These are phyloP conservation scores for Boletus subcaerulescens DNA, from an alignment of 768 basidiomycete genomes.

Conservation along the genomic window DNA sequence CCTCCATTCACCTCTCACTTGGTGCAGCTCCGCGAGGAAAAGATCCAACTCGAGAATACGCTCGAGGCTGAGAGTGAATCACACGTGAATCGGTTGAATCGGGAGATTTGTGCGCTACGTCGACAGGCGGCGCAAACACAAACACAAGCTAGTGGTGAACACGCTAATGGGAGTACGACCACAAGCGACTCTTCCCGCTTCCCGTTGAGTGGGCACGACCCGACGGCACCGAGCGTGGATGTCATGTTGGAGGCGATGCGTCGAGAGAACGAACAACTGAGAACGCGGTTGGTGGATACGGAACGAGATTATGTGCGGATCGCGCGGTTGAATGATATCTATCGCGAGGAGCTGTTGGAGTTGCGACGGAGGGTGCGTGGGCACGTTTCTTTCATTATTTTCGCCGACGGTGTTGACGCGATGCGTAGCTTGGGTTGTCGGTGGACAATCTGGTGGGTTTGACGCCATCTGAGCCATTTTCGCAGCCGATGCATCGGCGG, in stretches of 20 bases:
- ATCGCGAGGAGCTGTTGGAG: constrained; percentile 80
- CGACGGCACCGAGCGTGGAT: constrained; percentile 43
- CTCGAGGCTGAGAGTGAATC: constrained; percentile 85
- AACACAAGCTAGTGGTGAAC: constrained; percentile 30
- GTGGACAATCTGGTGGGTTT: constrained; percentile 80
- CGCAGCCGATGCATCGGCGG: constrained; percentile 68
- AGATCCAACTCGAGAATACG: constrained; percentile 76
- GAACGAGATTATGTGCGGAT: constrained; percentile 78
- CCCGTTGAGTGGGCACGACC: constrained; percentile 21
- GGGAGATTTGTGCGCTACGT: constrained; percentile 64
- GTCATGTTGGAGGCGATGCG: constrained; percentile 73
- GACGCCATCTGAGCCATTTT: constrained; percentile 60
- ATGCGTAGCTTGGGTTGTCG: constrained; percentile 18
- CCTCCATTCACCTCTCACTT: background rate
- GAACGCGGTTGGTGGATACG: constrained; percentile 64
- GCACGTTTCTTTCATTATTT: background rate
- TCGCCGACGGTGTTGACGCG: background rate
- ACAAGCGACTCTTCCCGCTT: background rate
- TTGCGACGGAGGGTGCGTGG: constrained; percentile 66
- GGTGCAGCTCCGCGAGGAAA: constrained; percentile 73
- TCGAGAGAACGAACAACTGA: constrained; percentile 73
- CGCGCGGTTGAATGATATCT: constrained; percentile 74
- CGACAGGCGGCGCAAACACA: constrained; percentile 32
- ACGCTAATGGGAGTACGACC: constrained; percentile 10
- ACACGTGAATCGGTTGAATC: constrained; percentile 72